phyloP scores from a whole-genome alignment of 2,329 filamentous ascomycete genomes.

The Neofusicoccum laricinum region DNA sequence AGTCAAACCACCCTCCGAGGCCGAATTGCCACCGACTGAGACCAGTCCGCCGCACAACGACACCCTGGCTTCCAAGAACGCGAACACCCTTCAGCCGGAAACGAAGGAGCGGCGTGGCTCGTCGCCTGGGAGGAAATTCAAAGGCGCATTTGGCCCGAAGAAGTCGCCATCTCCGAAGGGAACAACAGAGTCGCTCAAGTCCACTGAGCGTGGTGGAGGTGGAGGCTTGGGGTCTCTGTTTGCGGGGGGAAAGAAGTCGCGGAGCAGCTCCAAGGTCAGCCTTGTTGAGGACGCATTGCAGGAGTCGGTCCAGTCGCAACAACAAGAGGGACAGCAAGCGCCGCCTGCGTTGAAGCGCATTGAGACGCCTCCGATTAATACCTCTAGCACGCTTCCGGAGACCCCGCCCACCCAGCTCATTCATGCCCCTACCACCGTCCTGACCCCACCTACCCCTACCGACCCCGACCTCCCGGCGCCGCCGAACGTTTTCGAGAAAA shows the following conservation, averaged over 20 bases:
- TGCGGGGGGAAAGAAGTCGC: constrained; percentile 33
- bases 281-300: constrained; percentile 15
- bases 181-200: constrained; percentile 37
- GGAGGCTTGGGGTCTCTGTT: constrained; percentile 43
- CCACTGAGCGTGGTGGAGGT: constrained; percentile 41
- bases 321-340: neutral
- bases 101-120: constrained; percentile 53
- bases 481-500: constrained; percentile 17
- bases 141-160: constrained; percentile 61
- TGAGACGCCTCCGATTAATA: constrained; percentile 25
- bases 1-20: constrained; percentile 37
- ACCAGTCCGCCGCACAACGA: constrained; percentile 24
- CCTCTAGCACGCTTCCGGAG: constrained; percentile 39
- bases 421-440: constrained; percentile 53
- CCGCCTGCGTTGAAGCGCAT: constrained; percentile 16
- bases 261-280: constrained; percentile 18
- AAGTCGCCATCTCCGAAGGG: constrained; percentile 30
- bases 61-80: constrained; percentile 28
- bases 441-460: constrained; percentile 64
- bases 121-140: constrained; percentile 70
- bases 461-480: constrained; percentile 28
- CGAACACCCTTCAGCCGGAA: constrained; percentile 29
- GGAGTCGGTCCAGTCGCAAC: constrained; percentile 14
- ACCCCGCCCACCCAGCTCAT: constrained; percentile 39
- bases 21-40: constrained; percentile 30